These are phyloP conservation scores for Multifurca ochricompacta DNA, from an alignment of 768 basidiomycete species.

Conservation along the genomic window DNA sequence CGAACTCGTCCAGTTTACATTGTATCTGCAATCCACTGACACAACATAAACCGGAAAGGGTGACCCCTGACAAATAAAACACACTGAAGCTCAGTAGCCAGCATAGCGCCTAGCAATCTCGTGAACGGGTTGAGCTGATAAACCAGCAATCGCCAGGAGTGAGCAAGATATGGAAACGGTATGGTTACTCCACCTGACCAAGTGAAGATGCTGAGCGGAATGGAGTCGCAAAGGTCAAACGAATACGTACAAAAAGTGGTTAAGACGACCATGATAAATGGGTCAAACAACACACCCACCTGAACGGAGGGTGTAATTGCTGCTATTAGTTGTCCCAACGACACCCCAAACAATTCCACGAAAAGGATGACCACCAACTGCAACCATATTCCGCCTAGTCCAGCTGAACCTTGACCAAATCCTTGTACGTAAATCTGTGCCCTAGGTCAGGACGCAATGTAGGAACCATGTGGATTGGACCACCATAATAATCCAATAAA, in stretches of 20 bases:
- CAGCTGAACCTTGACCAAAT: slow-evolving; percentile 55
- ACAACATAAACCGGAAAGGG: neutral
- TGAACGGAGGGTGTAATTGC: slow-evolving; percentile 71
- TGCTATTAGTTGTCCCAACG: slow-evolving; percentile 66
- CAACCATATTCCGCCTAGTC: slow-evolving; percentile 59
- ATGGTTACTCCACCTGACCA: slow-evolving; percentile 56
- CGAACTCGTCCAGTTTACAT: slow-evolving; percentile 64
- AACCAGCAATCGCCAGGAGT: slow-evolving; percentile 73
- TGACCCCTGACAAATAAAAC: slow-evolving; percentile 16
- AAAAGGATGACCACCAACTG: slow-evolving; percentile 63
- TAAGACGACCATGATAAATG: slow-evolving; percentile 59
- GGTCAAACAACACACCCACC: slow-evolving; percentile 71
- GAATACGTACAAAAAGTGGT: slow-evolving; percentile 49
- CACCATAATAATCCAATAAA: slow-evolving; percentile 74
- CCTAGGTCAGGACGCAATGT: neutral
- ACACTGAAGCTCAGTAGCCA: slow-evolving; percentile 70
- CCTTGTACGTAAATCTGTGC: slow-evolving; percentile 51
- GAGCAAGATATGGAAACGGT: slow-evolving; percentile 52
- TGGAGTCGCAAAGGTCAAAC: neutral
- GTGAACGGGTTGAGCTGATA: slow-evolving; percentile 70
- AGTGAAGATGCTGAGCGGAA: neutral
- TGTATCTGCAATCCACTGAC: slow-evolving; percentile 51
- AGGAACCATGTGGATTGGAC: slow-evolving; percentile 7
- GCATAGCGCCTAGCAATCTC: slow-evolving; percentile 59
- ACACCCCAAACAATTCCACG: slow-evolving; percentile 65